Conservation (phyloP, 2,329 filamentous ascomycete genomes). For the Arachnomyces sp. region DNA sequence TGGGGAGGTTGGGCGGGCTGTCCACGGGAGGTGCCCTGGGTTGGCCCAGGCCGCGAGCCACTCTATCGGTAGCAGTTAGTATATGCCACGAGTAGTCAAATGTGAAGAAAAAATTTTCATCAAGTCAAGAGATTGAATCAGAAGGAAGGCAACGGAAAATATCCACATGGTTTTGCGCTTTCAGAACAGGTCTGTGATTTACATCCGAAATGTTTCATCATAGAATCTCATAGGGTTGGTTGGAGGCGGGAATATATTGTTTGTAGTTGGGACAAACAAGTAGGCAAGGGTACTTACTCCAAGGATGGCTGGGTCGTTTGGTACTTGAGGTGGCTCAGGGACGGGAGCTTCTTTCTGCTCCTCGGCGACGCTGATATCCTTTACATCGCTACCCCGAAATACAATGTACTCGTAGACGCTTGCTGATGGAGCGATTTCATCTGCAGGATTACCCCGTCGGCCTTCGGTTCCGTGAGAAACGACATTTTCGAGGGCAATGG, state of each 20-base stretch:
- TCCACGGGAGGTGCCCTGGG: constrained; percentile 29
- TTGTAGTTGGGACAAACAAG: constrained; percentile 2
- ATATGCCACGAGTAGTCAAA: neutral
- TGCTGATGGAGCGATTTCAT: constrained; percentile 76
- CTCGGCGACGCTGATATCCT: constrained; percentile 91
- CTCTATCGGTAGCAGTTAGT: constrained; percentile 25
- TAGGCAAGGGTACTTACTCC: constrained; percentile 65
- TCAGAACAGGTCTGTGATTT: constrained; percentile 71
- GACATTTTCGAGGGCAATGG: constrained; percentile 94
- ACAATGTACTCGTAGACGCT: constrained; percentile 98
- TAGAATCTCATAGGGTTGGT: constrained; percentile 33
- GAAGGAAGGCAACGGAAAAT: constrained; percentile 99
- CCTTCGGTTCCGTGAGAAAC: constrained; percentile 90
- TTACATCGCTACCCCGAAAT: constrained; percentile 95
- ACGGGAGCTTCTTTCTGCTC: constrained; percentile 63
- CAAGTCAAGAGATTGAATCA: constrained; percentile 48
- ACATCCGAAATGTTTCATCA: constrained; percentile 99
- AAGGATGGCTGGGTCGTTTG: constrained; percentile 92
- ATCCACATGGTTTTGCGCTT: constrained; percentile 95
- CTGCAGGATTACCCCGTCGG: constrained; percentile 65
- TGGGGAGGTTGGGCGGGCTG: constrained; percentile 16
- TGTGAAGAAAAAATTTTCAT: constrained; percentile 8
- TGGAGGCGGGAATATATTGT: no score
- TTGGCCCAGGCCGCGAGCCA: constrained; percentile 34
- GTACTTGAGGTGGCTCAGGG: constrained; percentile 66